phyloP scores from a whole-genome alignment of 306 rosid genomes.

The Calophaca sinica region DNA sequence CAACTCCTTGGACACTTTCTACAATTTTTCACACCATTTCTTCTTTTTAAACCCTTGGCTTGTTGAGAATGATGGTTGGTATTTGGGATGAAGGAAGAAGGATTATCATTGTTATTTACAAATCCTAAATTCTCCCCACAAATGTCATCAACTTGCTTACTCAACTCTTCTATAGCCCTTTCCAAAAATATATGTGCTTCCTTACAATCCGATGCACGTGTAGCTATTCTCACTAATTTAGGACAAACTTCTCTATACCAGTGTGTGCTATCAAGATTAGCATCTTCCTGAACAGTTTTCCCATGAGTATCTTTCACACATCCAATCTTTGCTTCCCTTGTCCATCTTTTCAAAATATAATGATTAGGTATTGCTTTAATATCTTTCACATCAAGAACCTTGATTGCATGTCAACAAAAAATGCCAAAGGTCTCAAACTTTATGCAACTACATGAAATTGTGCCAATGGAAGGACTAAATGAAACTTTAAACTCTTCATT shows the following conservation, averaged over 20 bases:
- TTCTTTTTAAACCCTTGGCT: background rate
- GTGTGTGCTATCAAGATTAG: background rate
- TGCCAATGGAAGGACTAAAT: background rate
- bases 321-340: too few species aligned
- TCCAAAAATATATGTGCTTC: background rate
- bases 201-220: background rate
- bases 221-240: background rate
- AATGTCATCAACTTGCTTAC: too few species aligned
- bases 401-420: too few species aligned
- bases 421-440: too few species aligned
- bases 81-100: background rate
- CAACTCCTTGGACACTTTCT: too few species aligned
- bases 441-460: too few species aligned
- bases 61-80: background rate
- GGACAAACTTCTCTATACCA: background rate
- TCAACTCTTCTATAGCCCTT: too few species aligned
- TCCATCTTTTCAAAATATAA: too few species aligned
- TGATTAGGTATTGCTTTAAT: too few species aligned
- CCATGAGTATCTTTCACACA: too few species aligned
- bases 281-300: too few species aligned
- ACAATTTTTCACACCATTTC: background rate
- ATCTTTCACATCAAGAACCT: too few species aligned
- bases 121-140: background rate
- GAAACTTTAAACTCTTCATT: background rate
- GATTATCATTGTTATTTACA: background rate